These are phyloP conservation scores for Acer negundo DNA, from an alignment of 345 rosid genomes.

Conservation along the genomic window DNA sequence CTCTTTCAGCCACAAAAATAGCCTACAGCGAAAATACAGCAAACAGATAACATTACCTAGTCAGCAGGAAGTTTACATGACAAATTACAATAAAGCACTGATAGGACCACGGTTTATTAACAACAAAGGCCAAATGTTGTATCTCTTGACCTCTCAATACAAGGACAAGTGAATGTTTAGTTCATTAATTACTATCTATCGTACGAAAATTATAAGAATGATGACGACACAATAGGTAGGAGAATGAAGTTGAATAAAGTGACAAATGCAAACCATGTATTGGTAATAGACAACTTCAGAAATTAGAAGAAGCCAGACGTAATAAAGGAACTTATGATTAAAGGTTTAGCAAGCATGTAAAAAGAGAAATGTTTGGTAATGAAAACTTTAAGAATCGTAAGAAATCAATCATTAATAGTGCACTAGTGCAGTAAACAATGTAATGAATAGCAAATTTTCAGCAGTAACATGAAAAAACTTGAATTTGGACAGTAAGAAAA, in stretches of 20 bases:
- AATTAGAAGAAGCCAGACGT: too few relatives aligned
- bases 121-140: neutral
- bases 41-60: conserved; percentile 5
- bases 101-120: neutral
- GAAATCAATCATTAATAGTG: neutral
- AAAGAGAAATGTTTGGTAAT: neutral
- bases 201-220: neutral
- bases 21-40: conserved; percentile 52
- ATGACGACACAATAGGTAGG: neutral
- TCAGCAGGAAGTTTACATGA: neutral
- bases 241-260: neutral
- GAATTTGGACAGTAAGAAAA: neutral
- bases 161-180: neutral
- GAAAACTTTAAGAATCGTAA: neutral
- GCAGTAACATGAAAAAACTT: neutral
- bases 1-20: conserved; percentile 95
- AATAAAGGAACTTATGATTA: neutral
- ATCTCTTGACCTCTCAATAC: neutral
- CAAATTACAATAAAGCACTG: conserved; percentile 5
- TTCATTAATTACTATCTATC: neutral
- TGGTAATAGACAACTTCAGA: neutral
- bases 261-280: neutral
- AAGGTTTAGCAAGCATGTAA: neutral
- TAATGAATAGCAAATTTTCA: too few relatives aligned
- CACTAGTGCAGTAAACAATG: neutral